Evolutionary conservation across 2,329 filamentous ascomycete species (phyloP), one percentile per base, ranked within the genome.

Genomic region (Hymenoscyphus albidus): DNA sequence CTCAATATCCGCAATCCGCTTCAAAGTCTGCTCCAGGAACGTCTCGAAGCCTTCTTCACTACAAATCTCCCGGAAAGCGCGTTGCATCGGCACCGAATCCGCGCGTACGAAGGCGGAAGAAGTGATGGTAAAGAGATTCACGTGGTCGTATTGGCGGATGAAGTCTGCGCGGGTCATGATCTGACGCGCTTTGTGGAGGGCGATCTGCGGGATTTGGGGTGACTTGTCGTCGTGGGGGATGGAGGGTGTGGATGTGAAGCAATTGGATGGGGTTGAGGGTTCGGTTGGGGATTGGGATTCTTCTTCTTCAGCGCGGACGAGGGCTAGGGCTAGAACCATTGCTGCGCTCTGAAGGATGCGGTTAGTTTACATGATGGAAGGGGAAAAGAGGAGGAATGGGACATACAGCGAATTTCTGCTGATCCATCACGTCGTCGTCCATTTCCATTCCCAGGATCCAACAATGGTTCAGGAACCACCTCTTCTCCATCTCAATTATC

Each of bases 341-440:
- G 95, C 93, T 13, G 92, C 93, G 13, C 85, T 92, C 66, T 12
- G 31, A 40, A 14, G 51, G 18, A 3, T 56, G 42, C 1, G 5
- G 5, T 35, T 10, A 35, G 9, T 35, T n/a, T 44, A 16, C 5
- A 1, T 1, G n/a, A 48, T 10, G n/a, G 4, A 18, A 6, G 42
- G 18, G n/a, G n/a, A 5, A 5, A 12, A 48, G n/a, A 14, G 44
- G n/a, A 42, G 27, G 2, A 27, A 27, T 27, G 27, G 27, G 39
- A 85, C 88, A 78, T 81, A 92, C 90, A 57, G 93, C 92, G 82
- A 92, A 97, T 77, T 98, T 97, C 75, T 98, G 93, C 77, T 97
- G 91, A 74, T 97, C 92, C 89, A 98, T 98, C 70, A 97, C 95
- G 75, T 99, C 95, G 77, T 98, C 95, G 71, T 98, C 95, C 89